Percentiles rank a stretch among this genome's conserved stretches.
Conservation (phyloP, 345 rosid genomes). For the Nasturtium officinale region DNA sequence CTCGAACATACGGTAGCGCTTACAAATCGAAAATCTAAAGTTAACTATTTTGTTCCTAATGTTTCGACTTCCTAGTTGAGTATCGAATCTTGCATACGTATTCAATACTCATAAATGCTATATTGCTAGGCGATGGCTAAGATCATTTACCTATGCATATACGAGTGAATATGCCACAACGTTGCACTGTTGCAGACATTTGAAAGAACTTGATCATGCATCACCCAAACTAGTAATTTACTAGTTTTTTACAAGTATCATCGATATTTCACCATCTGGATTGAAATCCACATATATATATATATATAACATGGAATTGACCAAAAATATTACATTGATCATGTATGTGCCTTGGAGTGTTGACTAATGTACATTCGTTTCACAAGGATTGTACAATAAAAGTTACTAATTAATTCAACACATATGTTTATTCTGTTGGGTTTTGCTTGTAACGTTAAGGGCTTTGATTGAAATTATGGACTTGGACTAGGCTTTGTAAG, state of each 20-base stretch:
- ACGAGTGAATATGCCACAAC: not conserved
- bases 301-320: not conserved
- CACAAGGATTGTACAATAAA: not conserved
- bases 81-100: not conserved
- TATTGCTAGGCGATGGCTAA: not conserved
- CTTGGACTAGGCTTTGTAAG: not conserved
- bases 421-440: not conserved
- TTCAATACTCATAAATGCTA: not conserved
- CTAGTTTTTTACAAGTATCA: too few species aligned
- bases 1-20: not conserved
- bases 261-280: not conserved
- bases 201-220: not conserved
- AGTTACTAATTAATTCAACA: not conserved
- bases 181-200: not conserved
- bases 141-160: not conserved
- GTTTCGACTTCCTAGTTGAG: not conserved
- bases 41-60: too few species aligned
- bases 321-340: not conserved
- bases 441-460: not conserved
- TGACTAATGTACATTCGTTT: not conserved
- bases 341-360: not conserved
- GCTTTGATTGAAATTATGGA: not conserved
- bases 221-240: not conserved
- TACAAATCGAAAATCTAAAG: not conserved
- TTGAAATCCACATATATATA: not conserved